Percentiles rank a stretch among this genome's conserved stretches.
Evolutionary conservation across 176 grass and related monocot species (phyloP).

Genomic region (Urochloa ruziziensis): DNA sequence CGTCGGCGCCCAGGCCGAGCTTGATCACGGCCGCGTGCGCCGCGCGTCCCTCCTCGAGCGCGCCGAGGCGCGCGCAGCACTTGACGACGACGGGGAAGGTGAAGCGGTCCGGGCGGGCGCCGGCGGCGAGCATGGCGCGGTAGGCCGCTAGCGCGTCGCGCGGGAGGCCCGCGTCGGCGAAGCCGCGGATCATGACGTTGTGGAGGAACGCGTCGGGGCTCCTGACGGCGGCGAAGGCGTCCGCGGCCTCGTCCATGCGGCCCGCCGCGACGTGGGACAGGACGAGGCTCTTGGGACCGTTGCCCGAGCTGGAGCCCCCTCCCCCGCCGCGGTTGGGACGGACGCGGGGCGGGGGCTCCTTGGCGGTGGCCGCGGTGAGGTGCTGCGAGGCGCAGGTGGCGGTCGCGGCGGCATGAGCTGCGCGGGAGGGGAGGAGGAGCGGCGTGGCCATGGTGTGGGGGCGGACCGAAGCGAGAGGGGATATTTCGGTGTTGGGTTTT

Average conservation of each 20-base stretch:
- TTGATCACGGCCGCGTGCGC: slow-evolving; percentile 60
- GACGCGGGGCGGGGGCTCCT: slow-evolving; percentile 26
- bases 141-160: slow-evolving; percentile 48
- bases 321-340: slow-evolving; percentile 23
- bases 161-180: slow-evolving; percentile 52
- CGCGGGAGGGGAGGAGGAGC: slow-evolving; percentile 39
- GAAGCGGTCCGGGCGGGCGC: slow-evolving; percentile 59
- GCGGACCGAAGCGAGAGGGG: neutral
- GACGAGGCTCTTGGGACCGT: slow-evolving; percentile 32
- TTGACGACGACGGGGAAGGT: slow-evolving; percentile 79
- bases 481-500: slow-evolving; percentile 5
- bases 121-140: slow-evolving; percentile 49
- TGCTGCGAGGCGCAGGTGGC: slow-evolving; percentile 10
- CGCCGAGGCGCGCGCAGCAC: slow-evolving; percentile 40
- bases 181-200: slow-evolving; percentile 81
- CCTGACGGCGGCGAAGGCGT: slow-evolving; percentile 38
- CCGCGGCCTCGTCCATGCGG: slow-evolving; percentile 53
- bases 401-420: slow-evolving; percentile 23
- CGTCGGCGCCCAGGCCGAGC: slow-evolving; percentile 50
- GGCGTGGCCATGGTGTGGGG: slow-evolving; percentile 50
- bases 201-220: slow-evolving; percentile 59
- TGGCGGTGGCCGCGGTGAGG: slow-evolving; percentile 23
- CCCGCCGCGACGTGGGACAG: slow-evolving; percentile 49
- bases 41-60: slow-evolving; percentile 31
- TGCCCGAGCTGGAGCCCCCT: neutral